Evolutionary conservation across 306 rosid species (phyloP).

Genomic region (Trichosanthes cucumerina): DNA sequence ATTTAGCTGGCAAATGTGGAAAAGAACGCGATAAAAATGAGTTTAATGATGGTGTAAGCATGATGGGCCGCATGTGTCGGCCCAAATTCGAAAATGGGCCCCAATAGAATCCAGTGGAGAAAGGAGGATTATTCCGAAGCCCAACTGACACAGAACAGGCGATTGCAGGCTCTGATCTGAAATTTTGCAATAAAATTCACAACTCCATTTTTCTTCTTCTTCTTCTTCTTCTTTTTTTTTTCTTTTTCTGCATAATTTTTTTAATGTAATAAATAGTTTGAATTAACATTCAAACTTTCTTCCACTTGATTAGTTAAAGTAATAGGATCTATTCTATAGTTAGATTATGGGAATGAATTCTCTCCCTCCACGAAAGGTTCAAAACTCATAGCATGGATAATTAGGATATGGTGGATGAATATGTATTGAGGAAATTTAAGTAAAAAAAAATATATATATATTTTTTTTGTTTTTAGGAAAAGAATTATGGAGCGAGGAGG

Average conservation of each 20-base stretch:
- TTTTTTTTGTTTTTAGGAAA: background rate
- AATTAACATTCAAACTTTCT: no score
- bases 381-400: no score
- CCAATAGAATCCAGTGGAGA: no score
- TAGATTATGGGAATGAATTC: background rate
- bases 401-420: no score
- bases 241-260: no score
- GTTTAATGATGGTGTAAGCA: background rate
- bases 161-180: background rate
- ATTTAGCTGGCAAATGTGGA: background rate
- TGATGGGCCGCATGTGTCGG: background rate
- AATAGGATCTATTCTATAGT: no score
- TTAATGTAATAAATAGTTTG: no score
- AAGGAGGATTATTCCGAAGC: background rate
- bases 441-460: no score
- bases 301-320: no score
- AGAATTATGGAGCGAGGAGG: background rate
- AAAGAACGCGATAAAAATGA: background rate
- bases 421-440: no score
- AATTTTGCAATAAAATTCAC: no score
- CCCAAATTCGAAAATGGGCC: background rate
- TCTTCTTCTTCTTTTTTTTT: no score
- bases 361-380: background rate
- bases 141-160: background rate
- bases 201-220: background rate